These are phyloP conservation scores for Aspergillus pseudoterreus DNA, from an alignment of 2,329 filamentous ascomycete species.

Conservation along the genomic window DNA sequence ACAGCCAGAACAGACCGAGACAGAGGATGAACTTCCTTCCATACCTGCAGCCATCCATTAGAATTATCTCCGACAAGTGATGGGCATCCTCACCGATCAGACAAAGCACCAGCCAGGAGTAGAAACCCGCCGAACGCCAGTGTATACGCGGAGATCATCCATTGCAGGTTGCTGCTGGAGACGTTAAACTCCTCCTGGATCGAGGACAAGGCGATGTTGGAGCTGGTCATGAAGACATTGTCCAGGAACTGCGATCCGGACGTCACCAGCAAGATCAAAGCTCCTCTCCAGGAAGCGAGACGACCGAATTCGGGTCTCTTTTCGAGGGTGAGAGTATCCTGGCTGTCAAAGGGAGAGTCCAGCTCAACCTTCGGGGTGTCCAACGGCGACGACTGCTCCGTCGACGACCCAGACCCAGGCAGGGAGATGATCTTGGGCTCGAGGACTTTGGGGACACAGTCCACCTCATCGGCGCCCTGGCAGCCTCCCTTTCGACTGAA, in stretches of 20 bases:
- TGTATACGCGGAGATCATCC: conserved; percentile 42
- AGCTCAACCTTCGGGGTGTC: conserved; percentile 14
- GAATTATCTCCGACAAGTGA: background rate
- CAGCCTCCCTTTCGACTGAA: background rate
- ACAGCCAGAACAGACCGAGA: conserved; percentile 34
- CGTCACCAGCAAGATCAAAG: conserved; percentile 37
- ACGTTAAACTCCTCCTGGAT: conserved; percentile 39
- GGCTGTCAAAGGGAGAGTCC: conserved; percentile 15
- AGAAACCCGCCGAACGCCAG: conserved; percentile 39
- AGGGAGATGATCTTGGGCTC: conserved; percentile 16
- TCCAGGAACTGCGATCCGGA: conserved; percentile 43
- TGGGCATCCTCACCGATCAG: conserved; percentile 24
- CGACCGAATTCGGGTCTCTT: conserved; percentile 30
- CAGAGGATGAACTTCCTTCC: conserved; percentile 38
- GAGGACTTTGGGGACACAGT: conserved; percentile 7
- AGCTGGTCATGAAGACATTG: conserved; percentile 44
- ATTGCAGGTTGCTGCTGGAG: conserved; percentile 35
- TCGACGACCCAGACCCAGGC: background rate
- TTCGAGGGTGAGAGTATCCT: conserved; percentile 18
- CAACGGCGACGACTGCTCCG: conserved; percentile 7
- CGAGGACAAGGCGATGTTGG: conserved; percentile 40
- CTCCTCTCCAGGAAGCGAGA: conserved; percentile 37
- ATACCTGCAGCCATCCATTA: conserved; percentile 22
- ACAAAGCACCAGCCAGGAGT: conserved; percentile 31
- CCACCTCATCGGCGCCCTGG: background rate